phyloP scores from a whole-genome alignment of 192 early-diverging fungal species.

The Rhizophagus clarus region DNA sequence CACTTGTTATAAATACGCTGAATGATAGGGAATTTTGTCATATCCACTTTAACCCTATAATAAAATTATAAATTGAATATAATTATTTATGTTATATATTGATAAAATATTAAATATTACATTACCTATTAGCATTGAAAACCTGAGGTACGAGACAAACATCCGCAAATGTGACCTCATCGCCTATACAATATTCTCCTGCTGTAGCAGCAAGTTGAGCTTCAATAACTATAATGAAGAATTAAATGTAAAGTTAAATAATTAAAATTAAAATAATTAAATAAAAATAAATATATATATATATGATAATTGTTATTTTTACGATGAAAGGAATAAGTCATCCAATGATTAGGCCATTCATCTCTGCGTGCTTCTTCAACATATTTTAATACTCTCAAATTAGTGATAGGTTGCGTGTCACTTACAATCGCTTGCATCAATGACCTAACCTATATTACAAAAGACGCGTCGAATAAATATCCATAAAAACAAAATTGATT shows the following conservation, averaged over 20 bases:
- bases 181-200: constrained; percentile 78
- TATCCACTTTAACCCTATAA: constrained; percentile 65
- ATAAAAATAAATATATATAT: neutral
- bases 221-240: constrained; percentile 33
- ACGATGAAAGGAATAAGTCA: constrained; percentile 65
- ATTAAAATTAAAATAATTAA: neutral
- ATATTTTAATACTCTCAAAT: constrained; percentile 71
- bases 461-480: neutral
- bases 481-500: neutral
- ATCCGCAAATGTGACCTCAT: constrained; percentile 85
- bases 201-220: constrained; percentile 57
- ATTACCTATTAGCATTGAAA: constrained; percentile 76
- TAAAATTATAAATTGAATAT: neutral
- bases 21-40: constrained; percentile 71
- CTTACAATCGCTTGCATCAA: constrained; percentile 71
- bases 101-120: constrained; percentile 37
- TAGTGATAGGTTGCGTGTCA: constrained; percentile 90
- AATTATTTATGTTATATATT: neutral
- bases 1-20: constrained; percentile 58
- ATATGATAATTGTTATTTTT: neutral
- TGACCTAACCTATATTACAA: constrained; percentile 59
- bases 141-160: constrained; percentile 76
- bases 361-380: constrained; percentile 53
- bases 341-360: constrained; percentile 65
- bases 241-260: neutral